Conservation (phyloP, 495 filamentous ascomycete species). For the Venustampulla echinocandica region DNA sequence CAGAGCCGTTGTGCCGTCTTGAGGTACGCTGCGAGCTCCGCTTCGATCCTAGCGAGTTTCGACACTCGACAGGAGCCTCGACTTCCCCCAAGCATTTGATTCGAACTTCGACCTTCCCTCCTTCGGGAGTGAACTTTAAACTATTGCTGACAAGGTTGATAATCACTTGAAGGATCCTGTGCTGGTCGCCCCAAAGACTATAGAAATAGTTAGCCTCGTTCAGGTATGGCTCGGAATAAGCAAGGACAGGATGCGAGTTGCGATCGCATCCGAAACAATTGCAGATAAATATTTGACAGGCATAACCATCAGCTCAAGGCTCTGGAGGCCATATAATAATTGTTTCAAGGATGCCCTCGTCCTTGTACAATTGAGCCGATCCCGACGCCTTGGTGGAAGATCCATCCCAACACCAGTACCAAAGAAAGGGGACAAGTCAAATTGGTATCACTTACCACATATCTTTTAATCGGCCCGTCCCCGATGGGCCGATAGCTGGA, state of each 20-base stretch:
- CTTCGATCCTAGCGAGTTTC: conserved; percentile 43
- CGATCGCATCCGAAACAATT: too few species aligned
- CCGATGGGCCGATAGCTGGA: conserved; percentile 44
- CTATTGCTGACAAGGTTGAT: conserved; percentile 93
- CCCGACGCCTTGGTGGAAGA: too few species aligned
- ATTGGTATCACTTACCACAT: conserved; percentile 35
- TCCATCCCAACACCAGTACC: too few species aligned
- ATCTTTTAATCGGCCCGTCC: conserved; percentile 58
- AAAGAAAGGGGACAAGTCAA: too few species aligned
- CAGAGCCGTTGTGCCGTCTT: conserved; percentile 35
- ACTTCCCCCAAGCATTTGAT: conserved; percentile 63
- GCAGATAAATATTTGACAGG: too few species aligned
- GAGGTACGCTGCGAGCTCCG: conserved; percentile 28
- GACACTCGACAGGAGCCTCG: conserved; percentile 31
- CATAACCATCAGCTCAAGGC: too few species aligned
- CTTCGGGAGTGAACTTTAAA: conserved; percentile 80
- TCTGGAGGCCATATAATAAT: too few species aligned
- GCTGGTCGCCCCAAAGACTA: conserved; percentile 79
- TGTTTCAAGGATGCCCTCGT: too few species aligned
- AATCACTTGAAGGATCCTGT: conserved; percentile 78
- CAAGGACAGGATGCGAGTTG: too few species aligned
- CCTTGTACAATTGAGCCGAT: too few species aligned
- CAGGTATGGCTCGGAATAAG: conserved; percentile 30
- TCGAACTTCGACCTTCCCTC: conserved; percentile 52
- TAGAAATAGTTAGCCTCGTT: not conserved